phyloP scores from a whole-genome alignment of 257 asterid species.

The Capsicum baccatum region DNA sequence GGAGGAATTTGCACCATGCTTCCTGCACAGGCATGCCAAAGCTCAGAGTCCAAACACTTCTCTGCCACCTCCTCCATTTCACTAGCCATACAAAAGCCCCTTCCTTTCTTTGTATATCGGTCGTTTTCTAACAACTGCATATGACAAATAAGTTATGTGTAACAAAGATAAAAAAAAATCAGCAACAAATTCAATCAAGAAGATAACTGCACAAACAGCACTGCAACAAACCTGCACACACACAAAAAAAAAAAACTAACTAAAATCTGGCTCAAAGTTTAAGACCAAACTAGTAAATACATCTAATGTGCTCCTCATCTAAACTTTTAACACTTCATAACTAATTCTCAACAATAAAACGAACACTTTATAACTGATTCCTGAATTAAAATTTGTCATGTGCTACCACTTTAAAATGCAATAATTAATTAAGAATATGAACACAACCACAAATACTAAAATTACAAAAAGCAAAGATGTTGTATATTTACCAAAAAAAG shows the following conservation, averaged over 20 bases:
- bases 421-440: neutral
- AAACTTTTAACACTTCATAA: neutral
- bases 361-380: neutral
- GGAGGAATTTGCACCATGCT: slow-evolving; percentile 69
- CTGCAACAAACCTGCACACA: neutral
- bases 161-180: neutral
- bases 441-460: neutral
- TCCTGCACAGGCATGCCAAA: slow-evolving; percentile 79
- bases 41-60: slow-evolving; percentile 57
- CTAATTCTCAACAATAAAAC: neutral
- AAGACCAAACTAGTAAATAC: neutral
- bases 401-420: too few relatives aligned
- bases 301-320: neutral
- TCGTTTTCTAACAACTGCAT: neutral
- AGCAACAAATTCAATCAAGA: neutral
- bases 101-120: neutral
- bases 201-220: slow-evolving; percentile 7
- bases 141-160: neutral
- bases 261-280: neutral
- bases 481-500: neutral
- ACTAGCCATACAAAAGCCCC: neutral
- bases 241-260: neutral
- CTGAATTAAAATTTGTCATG: too few relatives aligned
- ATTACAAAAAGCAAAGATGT: neutral
- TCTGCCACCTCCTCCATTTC: slow-evolving; percentile 42